Percentiles rank a stretch among this genome's conserved stretches.
Evolutionary conservation across 2,329 filamentous ascomycete species (phyloP).

Genomic region (Alternaria consortialis): DNA sequence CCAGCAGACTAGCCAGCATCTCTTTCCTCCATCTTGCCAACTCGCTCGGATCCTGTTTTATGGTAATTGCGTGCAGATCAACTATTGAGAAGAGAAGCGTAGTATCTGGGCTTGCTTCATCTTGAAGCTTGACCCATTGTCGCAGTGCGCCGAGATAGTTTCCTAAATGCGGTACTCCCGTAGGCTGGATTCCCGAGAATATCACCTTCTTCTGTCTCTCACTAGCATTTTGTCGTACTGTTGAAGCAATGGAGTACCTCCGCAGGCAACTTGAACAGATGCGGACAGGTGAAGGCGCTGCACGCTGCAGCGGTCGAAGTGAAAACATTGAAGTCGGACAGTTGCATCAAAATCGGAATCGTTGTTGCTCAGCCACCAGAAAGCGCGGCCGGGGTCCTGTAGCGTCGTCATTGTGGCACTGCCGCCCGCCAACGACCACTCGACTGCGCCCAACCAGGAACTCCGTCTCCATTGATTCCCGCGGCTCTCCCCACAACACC

Average conservation of each 20-base stretch:
- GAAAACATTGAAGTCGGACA: constrained; percentile 33
- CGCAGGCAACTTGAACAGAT: constrained; percentile 19
- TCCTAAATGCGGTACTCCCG: constrained; percentile 89
- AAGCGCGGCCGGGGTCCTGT: constrained; percentile 21
- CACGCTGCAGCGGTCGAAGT: constrained; percentile 29
- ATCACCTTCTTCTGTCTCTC: constrained; percentile 55
- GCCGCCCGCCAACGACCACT: constrained; percentile 25
- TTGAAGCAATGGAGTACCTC: constrained; percentile 11
- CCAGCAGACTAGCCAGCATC: constrained; percentile 80
- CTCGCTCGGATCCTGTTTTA: constrained; percentile 67
- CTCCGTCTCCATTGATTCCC: constrained; percentile 17
- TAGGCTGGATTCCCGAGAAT: constrained; percentile 98
- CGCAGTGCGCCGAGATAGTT: constrained; percentile 93
- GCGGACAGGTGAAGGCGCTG: constrained; percentile 17
- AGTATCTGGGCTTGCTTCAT: constrained; percentile 64
- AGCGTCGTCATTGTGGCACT: constrained; percentile 44
- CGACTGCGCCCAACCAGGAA: constrained; percentile 21
- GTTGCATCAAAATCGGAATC: constrained; percentile 6
- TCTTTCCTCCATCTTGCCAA: constrained; percentile 74
- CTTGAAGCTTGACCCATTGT: constrained; percentile 85
- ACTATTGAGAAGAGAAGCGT: constrained; percentile 86
- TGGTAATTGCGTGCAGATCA: constrained; percentile 91
- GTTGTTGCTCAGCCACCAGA: constrained; percentile 23
- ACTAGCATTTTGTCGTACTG: neutral
- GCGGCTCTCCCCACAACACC: constrained; percentile 7